phyloP scores from a whole-genome alignment of 2,329 filamentous ascomycete genomes.

The Nectriaceae sp. region DNA sequence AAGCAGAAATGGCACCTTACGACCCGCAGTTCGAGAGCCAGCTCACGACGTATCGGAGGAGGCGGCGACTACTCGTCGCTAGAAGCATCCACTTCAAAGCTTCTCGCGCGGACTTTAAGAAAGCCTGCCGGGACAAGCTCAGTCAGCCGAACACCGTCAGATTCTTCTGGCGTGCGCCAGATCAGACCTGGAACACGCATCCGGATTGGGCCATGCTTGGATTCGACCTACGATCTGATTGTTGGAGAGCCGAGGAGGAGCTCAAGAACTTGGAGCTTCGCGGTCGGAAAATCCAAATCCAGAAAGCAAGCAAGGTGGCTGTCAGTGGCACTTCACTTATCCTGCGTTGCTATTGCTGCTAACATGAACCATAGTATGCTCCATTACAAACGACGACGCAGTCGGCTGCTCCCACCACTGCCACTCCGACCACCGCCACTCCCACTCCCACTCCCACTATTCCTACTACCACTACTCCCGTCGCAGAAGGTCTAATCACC shows the following conservation, averaged over 20 bases:
- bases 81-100: neutral
- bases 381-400: neutral
- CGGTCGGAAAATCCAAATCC: neutral
- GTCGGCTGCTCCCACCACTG: neutral
- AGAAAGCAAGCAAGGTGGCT: neutral
- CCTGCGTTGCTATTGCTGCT: neutral
- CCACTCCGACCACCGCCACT: neutral
- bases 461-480: neutral
- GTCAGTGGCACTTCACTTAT: neutral
- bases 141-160: conserved; percentile 1
- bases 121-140: conserved; percentile 1
- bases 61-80: conserved; percentile 1
- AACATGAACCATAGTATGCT: neutral
- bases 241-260: neutral
- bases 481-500: neutral
- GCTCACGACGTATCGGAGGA: neutral
- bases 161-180: conserved; percentile 5
- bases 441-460: neutral
- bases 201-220: neutral
- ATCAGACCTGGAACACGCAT: neutral
- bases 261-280: neutral
- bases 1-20: conserved; percentile 5
- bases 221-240: neutral
- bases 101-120: neutral
- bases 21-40: conserved; percentile 1